phyloP scores from a whole-genome alignment of 2,329 filamentous ascomycete genomes.

The Allantophomopsis lycopodina region DNA sequence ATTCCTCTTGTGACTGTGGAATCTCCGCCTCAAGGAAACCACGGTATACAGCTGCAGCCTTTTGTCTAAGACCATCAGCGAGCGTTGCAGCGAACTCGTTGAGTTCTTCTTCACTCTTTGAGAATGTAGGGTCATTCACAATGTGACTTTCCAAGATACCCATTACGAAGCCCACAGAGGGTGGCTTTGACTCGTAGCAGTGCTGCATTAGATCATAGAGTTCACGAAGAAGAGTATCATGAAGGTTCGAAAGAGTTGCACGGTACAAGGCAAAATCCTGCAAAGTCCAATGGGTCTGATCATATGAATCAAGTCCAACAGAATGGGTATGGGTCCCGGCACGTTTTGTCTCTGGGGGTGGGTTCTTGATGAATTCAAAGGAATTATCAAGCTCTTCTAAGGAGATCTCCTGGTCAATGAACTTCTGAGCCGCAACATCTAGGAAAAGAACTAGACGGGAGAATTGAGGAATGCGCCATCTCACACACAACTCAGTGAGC shows the following conservation, averaged over 20 bases:
- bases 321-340: constrained; percentile 16
- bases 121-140: constrained; percentile 63
- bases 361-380: constrained; percentile 70
- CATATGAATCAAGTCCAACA: constrained; percentile 37
- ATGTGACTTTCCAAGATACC: constrained; percentile 71
- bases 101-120: constrained; percentile 53
- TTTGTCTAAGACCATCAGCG: constrained; percentile 55
- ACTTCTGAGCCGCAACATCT: constrained; percentile 77
- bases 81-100: constrained; percentile 61
- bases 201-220: constrained; percentile 78
- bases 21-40: constrained; percentile 68
- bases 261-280: constrained; percentile 60
- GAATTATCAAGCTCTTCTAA: constrained; percentile 72
- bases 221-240: constrained; percentile 75
- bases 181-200: constrained; percentile 81
- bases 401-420: constrained; percentile 67
- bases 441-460: constrained; percentile 70
- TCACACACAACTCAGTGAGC: constrained; percentile 68
- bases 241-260: constrained; percentile 57
- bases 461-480: constrained; percentile 81
- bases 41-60: constrained; percentile 69
- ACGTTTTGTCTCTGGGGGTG: constrained; percentile 46
- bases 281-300: constrained; percentile 50
- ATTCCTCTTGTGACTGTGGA: constrained; percentile 65
- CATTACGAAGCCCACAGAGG: constrained; percentile 67